Conservation (phyloP, 2,329 filamentous ascomycete species). For the Scytalidium sp. region DNA sequence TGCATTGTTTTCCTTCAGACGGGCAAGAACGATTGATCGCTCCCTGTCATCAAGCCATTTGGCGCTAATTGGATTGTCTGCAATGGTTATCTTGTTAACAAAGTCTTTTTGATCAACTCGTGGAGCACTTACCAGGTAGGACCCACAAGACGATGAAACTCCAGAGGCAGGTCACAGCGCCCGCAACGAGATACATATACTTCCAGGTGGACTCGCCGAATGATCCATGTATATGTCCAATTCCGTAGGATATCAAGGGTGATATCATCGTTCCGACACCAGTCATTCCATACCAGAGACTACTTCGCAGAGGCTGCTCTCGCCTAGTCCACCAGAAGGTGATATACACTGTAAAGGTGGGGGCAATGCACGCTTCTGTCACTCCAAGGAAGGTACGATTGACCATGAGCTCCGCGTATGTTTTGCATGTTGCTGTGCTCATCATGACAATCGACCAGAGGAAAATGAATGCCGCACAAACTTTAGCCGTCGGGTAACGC, state of each 20-base stretch:
- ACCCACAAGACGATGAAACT: constrained; percentile 38
- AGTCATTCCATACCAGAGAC: constrained; percentile 1
- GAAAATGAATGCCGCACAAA: neutral
- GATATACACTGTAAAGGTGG: constrained; percentile 6
- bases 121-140: constrained; percentile 31
- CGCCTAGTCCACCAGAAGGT: constrained; percentile 5
- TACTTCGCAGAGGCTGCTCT: constrained; percentile 7
- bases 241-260: neutral
- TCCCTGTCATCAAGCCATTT: constrained; percentile 36
- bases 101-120: neutral
- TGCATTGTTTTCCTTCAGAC: constrained; percentile 21
- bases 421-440: neutral
- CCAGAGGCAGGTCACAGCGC: constrained; percentile 24
- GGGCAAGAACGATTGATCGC: constrained; percentile 31
- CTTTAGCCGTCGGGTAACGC: neutral
- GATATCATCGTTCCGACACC: neutral
- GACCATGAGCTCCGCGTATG: constrained; percentile 19
- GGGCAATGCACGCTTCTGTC: constrained; percentile 23
- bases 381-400: constrained; percentile 34
- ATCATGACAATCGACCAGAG: neutral
- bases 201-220: neutral
- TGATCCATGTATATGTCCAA: neutral
- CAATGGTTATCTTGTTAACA: neutral
- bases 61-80: constrained; percentile 44
- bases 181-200: constrained; percentile 13